These are phyloP conservation scores for Phoenix dactylifera DNA, from an alignment of 176 grass and related monocot species.

Conservation along the genomic window DNA sequence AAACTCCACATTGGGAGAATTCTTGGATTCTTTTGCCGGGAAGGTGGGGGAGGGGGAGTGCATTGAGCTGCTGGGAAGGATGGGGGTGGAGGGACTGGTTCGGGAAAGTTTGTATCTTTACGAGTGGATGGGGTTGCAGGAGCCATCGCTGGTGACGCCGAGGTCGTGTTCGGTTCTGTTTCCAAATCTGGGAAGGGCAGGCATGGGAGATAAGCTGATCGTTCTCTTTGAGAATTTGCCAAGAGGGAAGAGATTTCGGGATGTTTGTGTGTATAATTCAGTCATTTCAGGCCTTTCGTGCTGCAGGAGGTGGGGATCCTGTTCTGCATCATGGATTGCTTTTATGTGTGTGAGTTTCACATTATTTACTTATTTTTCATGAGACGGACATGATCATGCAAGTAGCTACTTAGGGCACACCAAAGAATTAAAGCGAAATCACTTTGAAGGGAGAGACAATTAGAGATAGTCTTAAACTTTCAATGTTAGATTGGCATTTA, in stretches of 20 bases:
- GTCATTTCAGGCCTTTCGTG: constrained; percentile 32
- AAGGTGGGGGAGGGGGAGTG: constrained; percentile 28
- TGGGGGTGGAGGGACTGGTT: constrained; percentile 33
- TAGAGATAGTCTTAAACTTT: too few relatives aligned
- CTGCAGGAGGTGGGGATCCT: constrained; percentile 16
- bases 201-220: constrained; percentile 32
- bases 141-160: constrained; percentile 26
- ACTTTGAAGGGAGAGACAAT: too few relatives aligned
- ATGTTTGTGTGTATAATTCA: constrained; percentile 33
- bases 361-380: too few relatives aligned
- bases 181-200: constrained; percentile 13
- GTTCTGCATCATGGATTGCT: too few relatives aligned
- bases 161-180: constrained; percentile 20
- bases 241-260: constrained; percentile 20
- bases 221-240: constrained; percentile 29
- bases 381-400: too few relatives aligned
- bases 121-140: constrained; percentile 36
- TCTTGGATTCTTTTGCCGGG: constrained; percentile 17
- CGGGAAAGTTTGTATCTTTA: constrained; percentile 23
- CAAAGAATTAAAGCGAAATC: too few relatives aligned
- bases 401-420: too few relatives aligned
- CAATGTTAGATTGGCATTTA: too few relatives aligned
- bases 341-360: too few relatives aligned
- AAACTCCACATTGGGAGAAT: constrained; percentile 20
- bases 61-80: constrained; percentile 20